Conservation (phyloP, 140 eudicot genomes). For the Flaveria floridana region DNA sequence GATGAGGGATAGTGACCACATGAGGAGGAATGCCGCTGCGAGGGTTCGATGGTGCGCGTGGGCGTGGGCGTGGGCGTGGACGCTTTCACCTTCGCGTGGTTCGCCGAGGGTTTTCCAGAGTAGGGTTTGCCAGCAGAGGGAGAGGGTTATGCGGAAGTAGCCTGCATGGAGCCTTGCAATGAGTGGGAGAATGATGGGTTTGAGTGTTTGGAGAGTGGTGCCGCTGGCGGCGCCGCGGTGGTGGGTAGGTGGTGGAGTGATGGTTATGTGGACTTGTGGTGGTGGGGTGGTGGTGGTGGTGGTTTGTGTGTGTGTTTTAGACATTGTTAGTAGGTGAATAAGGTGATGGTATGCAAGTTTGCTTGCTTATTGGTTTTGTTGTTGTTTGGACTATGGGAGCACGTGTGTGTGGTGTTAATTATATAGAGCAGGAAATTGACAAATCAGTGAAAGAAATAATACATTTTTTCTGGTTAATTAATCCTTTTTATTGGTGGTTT, state of each 20-base stretch:
- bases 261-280: conserved; percentile 17
- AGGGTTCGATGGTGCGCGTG: conserved; percentile 43
- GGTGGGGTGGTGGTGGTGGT: conserved; percentile 25
- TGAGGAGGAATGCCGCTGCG: conserved; percentile 31
- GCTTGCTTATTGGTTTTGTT: neutral
- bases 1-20: conserved; percentile 50
- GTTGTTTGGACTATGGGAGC: neutral
- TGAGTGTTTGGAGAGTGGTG: neutral
- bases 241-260: conserved; percentile 24
- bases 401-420: neutral
- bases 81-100: conserved; percentile 23
- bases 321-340: conserved; percentile 8
- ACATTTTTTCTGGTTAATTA: neutral
- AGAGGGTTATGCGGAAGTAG: conserved; percentile 60
- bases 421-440: neutral
- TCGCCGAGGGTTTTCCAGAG: conserved; percentile 58
- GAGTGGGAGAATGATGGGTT: conserved; percentile 23
- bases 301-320: conserved; percentile 29
- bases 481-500: neutral
- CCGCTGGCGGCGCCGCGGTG: too few relatives aligned
- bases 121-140: conserved; percentile 65
- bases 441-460: neutral
- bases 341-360: conserved; percentile 11
- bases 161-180: conserved; percentile 62
- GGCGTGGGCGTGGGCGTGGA: conserved; percentile 4